Conservation (phyloP, 371 early-diverging fungal genomes). For the Lichtheimia ramosa region DNA sequence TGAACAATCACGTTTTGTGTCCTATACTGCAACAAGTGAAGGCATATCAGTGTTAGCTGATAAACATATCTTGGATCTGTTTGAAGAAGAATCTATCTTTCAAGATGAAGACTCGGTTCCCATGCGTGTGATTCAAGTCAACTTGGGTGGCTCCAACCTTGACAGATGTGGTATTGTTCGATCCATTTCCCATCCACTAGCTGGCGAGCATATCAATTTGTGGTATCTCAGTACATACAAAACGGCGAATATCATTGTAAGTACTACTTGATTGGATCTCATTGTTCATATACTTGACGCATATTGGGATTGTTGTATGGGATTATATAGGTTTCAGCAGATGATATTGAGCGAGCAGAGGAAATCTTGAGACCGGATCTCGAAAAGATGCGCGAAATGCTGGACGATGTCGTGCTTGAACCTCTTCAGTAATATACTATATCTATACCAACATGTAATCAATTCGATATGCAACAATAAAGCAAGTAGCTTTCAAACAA, state of each 20-base stretch:
- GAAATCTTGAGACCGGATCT: slow-evolving; percentile 32
- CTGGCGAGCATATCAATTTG: slow-evolving; percentile 62
- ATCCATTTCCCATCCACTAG: slow-evolving; percentile 72
- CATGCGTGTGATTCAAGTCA: slow-evolving; percentile 71
- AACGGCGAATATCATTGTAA: slow-evolving; percentile 74
- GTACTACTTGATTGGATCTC: slow-evolving; percentile 1
- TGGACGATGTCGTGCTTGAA: slow-evolving; percentile 34
- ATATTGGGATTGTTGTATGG: neutral
- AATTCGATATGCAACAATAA: no score
- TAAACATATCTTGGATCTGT: slow-evolving; percentile 54
- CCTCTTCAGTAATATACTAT: slow-evolving; percentile 18
- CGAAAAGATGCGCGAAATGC: slow-evolving; percentile 31
- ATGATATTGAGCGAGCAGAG: slow-evolving; percentile 39
- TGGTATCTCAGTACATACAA: slow-evolving; percentile 71
- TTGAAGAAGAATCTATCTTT: slow-evolving; percentile 62
- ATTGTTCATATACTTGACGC: no score
- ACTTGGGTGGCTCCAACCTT: slow-evolving; percentile 59
- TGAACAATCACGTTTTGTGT: slow-evolving; percentile 52
- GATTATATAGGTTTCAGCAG: slow-evolving; percentile 31
- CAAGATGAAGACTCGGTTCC: slow-evolving; percentile 56
- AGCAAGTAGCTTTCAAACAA: no score
- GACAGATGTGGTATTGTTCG: slow-evolving; percentile 76
- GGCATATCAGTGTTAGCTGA: slow-evolving; percentile 75
- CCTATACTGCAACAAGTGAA: slow-evolving; percentile 72
- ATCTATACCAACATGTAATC: no score